Conservation (phyloP, 371 early-diverging fungal genomes). For the Lichtheimia ornata region DNA sequence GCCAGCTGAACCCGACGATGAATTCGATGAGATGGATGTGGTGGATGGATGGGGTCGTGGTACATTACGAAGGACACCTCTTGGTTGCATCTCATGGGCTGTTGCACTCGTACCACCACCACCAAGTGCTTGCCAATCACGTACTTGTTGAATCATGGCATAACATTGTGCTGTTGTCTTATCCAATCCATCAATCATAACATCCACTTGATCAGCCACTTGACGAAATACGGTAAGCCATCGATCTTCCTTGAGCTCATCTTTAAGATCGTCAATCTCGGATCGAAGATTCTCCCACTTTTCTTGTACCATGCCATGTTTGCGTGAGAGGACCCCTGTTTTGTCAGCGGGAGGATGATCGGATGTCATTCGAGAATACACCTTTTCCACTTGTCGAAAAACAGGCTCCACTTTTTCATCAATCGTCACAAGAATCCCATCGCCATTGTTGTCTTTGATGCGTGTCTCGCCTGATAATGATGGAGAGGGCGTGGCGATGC, state of each 20-base stretch:
- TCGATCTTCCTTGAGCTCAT: constrained; percentile 60
- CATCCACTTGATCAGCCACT: constrained; percentile 59
- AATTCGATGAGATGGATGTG: constrained; percentile 20
- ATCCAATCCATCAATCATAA: constrained; percentile 63
- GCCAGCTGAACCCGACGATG: constrained; percentile 17
- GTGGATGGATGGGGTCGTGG: constrained; percentile 21
- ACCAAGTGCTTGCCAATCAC: constrained; percentile 19
- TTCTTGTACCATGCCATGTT: constrained; percentile 37
- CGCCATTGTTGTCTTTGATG: constrained; percentile 24
- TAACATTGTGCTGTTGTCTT: constrained; percentile 58
- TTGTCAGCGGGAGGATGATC: constrained; percentile 29
- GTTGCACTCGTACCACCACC: not conserved
- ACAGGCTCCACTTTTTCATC: constrained; percentile 58
- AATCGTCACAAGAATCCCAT: constrained; percentile 50
- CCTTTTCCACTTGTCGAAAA: constrained; percentile 51
- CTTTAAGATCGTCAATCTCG: constrained; percentile 54
- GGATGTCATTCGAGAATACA: constrained; percentile 53
- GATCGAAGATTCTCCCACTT: constrained; percentile 49
- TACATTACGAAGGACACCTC: constrained; percentile 19
- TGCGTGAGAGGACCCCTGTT: constrained; percentile 39
- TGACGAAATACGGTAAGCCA: constrained; percentile 62
- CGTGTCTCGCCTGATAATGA: constrained; percentile 8
- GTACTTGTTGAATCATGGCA: constrained; percentile 49
- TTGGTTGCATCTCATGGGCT: constrained; percentile 12
- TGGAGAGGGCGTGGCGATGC: not conserved